Base-by-base conservation (phyloP, 495 filamentous ascomycete genomes). In the Penicillium tannophilum region DNA sequence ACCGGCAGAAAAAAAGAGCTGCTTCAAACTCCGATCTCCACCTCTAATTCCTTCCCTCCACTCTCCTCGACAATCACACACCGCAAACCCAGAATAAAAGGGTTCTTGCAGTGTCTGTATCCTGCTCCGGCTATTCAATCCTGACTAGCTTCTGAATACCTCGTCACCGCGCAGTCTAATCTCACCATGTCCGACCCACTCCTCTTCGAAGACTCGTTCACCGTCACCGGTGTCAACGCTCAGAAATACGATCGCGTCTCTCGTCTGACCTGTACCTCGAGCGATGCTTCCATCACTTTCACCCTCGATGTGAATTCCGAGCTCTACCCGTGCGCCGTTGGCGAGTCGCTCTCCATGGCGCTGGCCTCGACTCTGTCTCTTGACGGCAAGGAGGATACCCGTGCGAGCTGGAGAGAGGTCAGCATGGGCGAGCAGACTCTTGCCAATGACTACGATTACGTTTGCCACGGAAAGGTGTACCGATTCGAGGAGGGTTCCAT, bases 401-500 rank as follows among this genome's bases (percentile, higher is more conserved):
- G 75, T 12, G 68, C 67, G 11, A 90, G 92, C 45, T 97, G 92
- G 92, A 86, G 91, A 68, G 89, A 92, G 49, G 80, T 87, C 26
- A 82, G 79, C 62, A 80, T 85, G 72, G 87, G 84, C 31, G 91
- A 96, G 70, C 76, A 84, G 51, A 90, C 85, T 11, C 78, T 99
- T 41, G 92, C 94, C 20, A 92, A 98, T 72, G 86, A 90, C 73
- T 99, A 86, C 60, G 95, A 99, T 65, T 99, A 99, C 72, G 94
- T 98, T 46, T 97, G 92, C 74, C 86, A 97, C 74, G 94, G 94
- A 59, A 98, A 97, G 85, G 88, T 97, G 35, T 99, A 99, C 79
- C 88, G 92, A 64, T 97, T 98, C 71, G 92, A 95, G 75, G 94
- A 97, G 72, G 90, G 84, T 44, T 78, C 83, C 10, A 86, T 89